These are phyloP conservation scores for Cutaneotrichosporon sp. DNA, from an alignment of 1,284 basidiomycete genomes.

Conservation along the genomic window DNA sequence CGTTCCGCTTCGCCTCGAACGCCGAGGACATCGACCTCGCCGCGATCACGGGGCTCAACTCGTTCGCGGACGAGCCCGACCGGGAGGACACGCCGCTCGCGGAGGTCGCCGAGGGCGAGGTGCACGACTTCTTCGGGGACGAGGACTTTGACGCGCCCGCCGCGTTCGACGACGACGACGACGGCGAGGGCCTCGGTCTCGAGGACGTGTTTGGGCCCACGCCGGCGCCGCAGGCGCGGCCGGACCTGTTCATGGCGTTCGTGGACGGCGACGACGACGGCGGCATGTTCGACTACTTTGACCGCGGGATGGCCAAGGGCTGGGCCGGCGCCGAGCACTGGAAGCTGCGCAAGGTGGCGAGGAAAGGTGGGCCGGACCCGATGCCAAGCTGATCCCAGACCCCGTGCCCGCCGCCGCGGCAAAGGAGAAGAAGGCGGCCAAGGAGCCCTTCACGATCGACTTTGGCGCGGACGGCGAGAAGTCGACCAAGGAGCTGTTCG, in stretches of 20 bases:
- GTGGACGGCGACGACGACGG: constrained; percentile 59
- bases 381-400: neutral
- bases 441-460: constrained; percentile 85
- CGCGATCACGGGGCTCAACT: constrained; percentile 36
- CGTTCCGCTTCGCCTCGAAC: constrained; percentile 76
- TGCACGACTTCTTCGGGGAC: constrained; percentile 57
- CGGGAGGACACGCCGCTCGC: neutral
- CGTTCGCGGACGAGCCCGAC: constrained; percentile 27
- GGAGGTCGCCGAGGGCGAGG: constrained; percentile 17
- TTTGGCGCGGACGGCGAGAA: constrained; percentile 64
- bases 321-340: constrained; percentile 99
- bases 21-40: constrained; percentile 57
- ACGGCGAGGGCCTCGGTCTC: constrained; percentile 48
- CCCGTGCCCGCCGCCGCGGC: constrained; percentile 62
- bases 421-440: constrained; percentile 63
- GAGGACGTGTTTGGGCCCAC: constrained; percentile 48
- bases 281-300: constrained; percentile 90
- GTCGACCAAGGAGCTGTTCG: constrained; percentile 73
- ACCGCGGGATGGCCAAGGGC: constrained; percentile 83
- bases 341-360: constrained; percentile 79
- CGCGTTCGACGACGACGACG: constrained; percentile 48
- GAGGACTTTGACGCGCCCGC: constrained; percentile 72
- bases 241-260: constrained; percentile 83
- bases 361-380: constrained; percentile 51
- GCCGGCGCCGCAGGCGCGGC: constrained; percentile 49